Percentiles rank a stretch among this genome's conserved stretches.
These are phyloP conservation scores for Deinandra increscens DNA, from an alignment of 129 eudicot genomes.

Conservation along the genomic window DNA sequence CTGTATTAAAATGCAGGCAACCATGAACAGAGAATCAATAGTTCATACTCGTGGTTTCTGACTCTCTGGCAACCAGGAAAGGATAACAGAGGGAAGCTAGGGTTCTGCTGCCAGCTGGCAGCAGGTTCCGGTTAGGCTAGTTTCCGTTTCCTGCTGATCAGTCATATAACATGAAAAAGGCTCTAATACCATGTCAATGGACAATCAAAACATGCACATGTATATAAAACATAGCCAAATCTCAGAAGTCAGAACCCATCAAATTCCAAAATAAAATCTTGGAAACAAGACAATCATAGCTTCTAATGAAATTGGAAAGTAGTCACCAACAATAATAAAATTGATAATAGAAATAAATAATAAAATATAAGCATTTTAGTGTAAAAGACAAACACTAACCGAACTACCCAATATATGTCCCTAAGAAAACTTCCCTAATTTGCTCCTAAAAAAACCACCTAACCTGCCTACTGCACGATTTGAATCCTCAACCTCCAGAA, in stretches of 20 bases:
- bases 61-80: not conserved
- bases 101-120: not conserved
- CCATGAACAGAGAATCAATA: not conserved
- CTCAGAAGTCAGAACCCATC: constrained; percentile 1
- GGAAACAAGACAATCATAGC: no score
- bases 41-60: not conserved
- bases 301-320: not conserved
- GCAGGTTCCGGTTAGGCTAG: not conserved
- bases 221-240: not conserved
- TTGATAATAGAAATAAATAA: no score
- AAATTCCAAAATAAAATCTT: no score
- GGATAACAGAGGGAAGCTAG: not conserved
- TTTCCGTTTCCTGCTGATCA: not conserved
- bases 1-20: not conserved
- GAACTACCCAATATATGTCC: not conserved
- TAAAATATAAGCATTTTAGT: no score
- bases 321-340: not conserved
- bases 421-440: no score
- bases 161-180: not conserved
- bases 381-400: not conserved
- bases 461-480: no score
- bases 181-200: not conserved
- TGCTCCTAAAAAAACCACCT: no score
- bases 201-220: not conserved
- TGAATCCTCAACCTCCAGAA: no score